phyloP scores from a whole-genome alignment of 1,284 basidiomycete genomes.

The Pisolithus thermaeus region DNA sequence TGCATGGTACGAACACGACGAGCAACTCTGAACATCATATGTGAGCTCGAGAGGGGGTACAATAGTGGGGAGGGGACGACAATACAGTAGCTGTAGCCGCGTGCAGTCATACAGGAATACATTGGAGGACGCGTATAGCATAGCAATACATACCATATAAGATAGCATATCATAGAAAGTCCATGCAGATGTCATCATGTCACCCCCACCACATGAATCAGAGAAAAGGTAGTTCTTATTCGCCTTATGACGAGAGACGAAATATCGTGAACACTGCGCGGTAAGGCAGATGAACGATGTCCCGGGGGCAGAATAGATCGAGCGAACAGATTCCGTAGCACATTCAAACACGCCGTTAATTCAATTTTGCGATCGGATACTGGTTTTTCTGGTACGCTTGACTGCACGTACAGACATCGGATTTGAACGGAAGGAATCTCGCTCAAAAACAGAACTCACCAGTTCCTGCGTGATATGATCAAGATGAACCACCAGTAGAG shows the following conservation, averaged over 20 bases:
- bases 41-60: too few species aligned
- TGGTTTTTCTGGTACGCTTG: constrained; percentile 13
- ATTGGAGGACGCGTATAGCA: constrained; percentile 9
- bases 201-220: constrained; percentile 19
- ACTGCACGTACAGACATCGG: constrained; percentile 13
- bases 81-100: not conserved
- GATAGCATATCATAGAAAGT: constrained; percentile 11
- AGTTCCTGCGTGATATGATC: constrained; percentile 26
- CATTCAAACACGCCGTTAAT: constrained; percentile 14
- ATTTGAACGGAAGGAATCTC: constrained; percentile 5
- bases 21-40: too few species aligned
- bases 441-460: constrained; percentile 9
- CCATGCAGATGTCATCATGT: constrained; percentile 13
- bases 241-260: constrained; percentile 5
- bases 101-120: not conserved
- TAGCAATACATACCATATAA: constrained; percentile 11
- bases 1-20: too few species aligned
- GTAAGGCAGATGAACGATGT: constrained; percentile 7
- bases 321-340: constrained; percentile 20
- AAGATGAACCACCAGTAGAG: constrained; percentile 21
- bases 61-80: too few species aligned
- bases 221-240: constrained; percentile 11
- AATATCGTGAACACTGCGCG: not conserved
- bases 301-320: constrained; percentile 8
- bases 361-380: constrained; percentile 6